Evolutionary conservation across 2,329 filamentous ascomycete species (phyloP).

Genomic region (Polytolypa hystricis): DNA sequence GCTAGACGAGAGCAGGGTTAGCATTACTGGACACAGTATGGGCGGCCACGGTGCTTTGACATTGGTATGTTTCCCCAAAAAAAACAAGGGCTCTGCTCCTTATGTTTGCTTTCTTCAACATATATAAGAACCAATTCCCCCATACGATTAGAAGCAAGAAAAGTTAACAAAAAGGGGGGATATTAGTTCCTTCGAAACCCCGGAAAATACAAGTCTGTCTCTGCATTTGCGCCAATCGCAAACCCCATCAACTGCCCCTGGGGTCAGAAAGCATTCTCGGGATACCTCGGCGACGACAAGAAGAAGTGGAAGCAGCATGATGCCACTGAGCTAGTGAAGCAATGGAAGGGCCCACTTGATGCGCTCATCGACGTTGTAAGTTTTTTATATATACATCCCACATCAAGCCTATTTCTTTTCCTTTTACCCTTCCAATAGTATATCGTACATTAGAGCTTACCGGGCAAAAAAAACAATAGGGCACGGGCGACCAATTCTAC

Average conservation of each 20-base stretch:
- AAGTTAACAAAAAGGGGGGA: neutral
- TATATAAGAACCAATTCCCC: too few species aligned
- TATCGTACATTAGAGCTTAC: too few species aligned
- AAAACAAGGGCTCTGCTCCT: too few species aligned
- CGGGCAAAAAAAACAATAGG: too few species aligned
- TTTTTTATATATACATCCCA: constrained; percentile 16
- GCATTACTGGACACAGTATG: constrained; percentile 93
- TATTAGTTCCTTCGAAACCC: constrained; percentile 71
- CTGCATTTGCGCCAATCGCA: constrained; percentile 78
- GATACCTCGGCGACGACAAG: constrained; percentile 67
- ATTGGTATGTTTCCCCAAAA: constrained; percentile 43
- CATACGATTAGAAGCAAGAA: too few species aligned
- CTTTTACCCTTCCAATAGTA: neutral
- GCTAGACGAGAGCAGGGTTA: constrained; percentile 60
- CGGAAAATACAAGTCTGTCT: constrained; percentile 76
- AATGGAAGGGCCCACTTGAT: constrained; percentile 61
- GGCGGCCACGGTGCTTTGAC: constrained; percentile 92
- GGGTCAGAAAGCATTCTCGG: constrained; percentile 89
- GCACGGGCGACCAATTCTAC: constrained; percentile 93
- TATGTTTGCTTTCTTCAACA: too few species aligned
- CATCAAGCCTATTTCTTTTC: neutral
- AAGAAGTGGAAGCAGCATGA: constrained; percentile 81
- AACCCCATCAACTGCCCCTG: constrained; percentile 82
- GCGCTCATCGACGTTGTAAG: constrained; percentile 77
- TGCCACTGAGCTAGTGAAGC: constrained; percentile 75